Conservation (phyloP, 2,329 filamentous ascomycete species). For the Scytalidium lignicola region DNA sequence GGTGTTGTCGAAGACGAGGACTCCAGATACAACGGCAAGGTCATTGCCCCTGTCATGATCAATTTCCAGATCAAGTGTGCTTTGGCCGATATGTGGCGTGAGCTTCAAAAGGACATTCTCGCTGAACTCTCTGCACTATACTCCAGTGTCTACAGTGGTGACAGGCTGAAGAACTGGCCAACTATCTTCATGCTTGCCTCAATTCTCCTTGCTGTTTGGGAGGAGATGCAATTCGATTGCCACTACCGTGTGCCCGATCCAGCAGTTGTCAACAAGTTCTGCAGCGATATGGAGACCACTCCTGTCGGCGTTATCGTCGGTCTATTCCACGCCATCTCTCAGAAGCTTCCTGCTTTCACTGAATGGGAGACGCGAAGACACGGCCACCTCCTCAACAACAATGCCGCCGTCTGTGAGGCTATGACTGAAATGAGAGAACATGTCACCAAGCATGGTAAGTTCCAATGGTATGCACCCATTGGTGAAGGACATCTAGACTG, state of each 20-base stretch:
- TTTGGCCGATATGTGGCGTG: constrained; percentile 96
- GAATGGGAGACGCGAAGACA: constrained; percentile 95
- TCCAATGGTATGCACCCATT: background rate
- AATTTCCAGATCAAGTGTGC: constrained; percentile 99
- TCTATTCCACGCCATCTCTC: constrained; percentile 94
- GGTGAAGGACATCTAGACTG: constrained; percentile 30
- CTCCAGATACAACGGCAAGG: constrained; percentile 86
- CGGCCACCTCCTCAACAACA: constrained; percentile 85
- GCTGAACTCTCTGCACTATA: constrained; percentile 90
- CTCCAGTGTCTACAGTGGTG: constrained; percentile 96
- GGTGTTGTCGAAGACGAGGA: constrained; percentile 82
- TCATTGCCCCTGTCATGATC: constrained; percentile 94
- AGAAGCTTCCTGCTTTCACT: constrained; percentile 86
- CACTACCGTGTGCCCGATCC: constrained; percentile 89
- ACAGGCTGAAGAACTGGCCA: constrained; percentile 98
- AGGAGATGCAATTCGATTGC: constrained; percentile 98
- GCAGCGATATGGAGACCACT: constrained; percentile 91
- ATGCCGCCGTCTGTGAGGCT: constrained; percentile 85
- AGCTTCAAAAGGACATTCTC: constrained; percentile 91
- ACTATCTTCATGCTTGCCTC: constrained; percentile 97
- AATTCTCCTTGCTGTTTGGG: constrained; percentile 90
- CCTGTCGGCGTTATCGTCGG: constrained; percentile 95
- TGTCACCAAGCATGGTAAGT: constrained; percentile 87
- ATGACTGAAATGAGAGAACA: constrained; percentile 94
- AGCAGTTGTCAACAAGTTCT: constrained; percentile 86